A percentile compares a stretch with the other conserved stretches of the same genome.
Evolutionary conservation across 108 stramenopile genomes (phyloP).

Genomic region (Cyclotella sp.): DNA sequence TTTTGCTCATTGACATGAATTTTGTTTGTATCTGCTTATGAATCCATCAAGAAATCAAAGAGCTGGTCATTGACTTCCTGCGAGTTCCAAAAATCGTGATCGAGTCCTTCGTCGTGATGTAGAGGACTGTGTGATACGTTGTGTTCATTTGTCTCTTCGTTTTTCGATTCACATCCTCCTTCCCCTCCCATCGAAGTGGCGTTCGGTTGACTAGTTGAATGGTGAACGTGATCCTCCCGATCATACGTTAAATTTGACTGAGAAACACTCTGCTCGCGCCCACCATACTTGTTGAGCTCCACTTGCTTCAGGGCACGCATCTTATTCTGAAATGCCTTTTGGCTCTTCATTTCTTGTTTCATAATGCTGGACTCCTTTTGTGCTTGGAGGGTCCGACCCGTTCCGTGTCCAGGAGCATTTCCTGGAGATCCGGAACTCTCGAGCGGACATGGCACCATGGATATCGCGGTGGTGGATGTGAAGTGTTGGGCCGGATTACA

Average conservation of each 20-base stretch:
- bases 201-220: not conserved
- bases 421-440: not conserved
- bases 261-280: conserved; percentile 1
- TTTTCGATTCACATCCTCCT: not conserved
- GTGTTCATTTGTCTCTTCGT: conserved; percentile 22
- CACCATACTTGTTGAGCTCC: conserved; percentile 71
- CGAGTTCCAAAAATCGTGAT: conserved; percentile 74
- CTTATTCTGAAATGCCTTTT: conserved; percentile 84
- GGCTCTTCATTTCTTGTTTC: conserved; percentile 87
- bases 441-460: conserved; percentile 3
- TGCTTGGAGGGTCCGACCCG: conserved; percentile 34
- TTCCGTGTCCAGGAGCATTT: not conserved
- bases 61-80: conserved; percentile 81
- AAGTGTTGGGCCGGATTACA: not conserved
- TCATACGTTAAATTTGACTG: not conserved
- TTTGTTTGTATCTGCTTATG: not conserved
- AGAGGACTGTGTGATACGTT: not conserved
- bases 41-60: conserved; percentile 86
- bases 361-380: conserved; percentile 78
- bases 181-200: not conserved
- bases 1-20: too few relatives aligned
- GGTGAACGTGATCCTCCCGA: not conserved
- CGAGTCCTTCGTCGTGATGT: conserved; percentile 14
- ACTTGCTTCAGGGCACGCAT: conserved; percentile 85
- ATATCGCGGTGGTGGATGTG: not conserved